Evolutionary conservation across 352 stramenopile species (phyloP).

Genomic region (Blastocystis sp.): DNA sequence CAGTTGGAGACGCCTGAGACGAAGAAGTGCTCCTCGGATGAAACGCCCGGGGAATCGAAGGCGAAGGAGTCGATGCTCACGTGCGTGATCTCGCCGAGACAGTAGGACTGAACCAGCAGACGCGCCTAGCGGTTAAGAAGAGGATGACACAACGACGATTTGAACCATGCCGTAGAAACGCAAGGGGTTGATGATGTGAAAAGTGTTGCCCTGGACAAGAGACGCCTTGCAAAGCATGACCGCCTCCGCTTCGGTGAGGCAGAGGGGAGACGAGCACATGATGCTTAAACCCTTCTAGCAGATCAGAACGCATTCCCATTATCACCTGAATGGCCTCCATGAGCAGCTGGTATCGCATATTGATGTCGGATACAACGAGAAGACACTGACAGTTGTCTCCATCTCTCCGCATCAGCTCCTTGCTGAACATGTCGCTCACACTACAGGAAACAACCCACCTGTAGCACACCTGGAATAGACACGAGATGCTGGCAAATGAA

Average conservation of each 20-base stretch:
- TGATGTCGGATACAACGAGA: constrained; percentile 9
- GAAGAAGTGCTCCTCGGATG: neutral
- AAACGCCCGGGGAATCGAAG: neutral
- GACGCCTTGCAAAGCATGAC: constrained; percentile 19
- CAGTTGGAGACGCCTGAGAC: constrained; percentile 42
- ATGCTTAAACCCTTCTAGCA: constrained; percentile 22
- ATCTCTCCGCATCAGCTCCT: neutral
- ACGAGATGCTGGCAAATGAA: neutral
- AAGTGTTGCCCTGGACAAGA: neutral
- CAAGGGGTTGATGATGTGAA: constrained; percentile 38
- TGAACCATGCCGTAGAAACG: constrained; percentile 50
- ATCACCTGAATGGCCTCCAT: constrained; percentile 27
- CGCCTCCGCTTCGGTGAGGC: constrained; percentile 51
- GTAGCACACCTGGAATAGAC: neutral
- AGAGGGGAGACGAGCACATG: constrained; percentile 28
- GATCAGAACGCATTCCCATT: neutral
- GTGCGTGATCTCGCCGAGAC: constrained; percentile 18
- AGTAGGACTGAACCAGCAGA: constrained; percentile 20
- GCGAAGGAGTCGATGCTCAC: constrained; percentile 5
- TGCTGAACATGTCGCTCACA: neutral
- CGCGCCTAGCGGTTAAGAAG: neutral
- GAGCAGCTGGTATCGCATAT: constrained; percentile 14
- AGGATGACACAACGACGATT: neutral
- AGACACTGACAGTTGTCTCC: constrained; percentile 4
- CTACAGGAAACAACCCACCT: neutral